Conservation (phyloP, 2,329 filamentous ascomycete genomes). For the Cladosporium sphaerospermum region DNA sequence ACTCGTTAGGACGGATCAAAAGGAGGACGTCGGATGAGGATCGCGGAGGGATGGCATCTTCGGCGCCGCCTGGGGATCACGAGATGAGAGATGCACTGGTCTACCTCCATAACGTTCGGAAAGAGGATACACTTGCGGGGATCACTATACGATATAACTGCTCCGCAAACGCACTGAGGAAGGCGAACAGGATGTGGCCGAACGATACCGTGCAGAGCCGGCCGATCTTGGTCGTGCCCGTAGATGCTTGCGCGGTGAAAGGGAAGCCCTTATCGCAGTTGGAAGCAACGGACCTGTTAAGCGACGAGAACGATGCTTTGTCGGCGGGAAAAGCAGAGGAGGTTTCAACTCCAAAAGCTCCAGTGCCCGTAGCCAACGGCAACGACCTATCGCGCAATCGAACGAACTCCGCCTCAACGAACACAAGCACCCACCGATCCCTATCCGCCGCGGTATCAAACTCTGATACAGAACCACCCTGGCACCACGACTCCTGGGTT, state of each 20-base stretch:
- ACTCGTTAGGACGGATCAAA: constrained; percentile 50
- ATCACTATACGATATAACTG: constrained; percentile 88
- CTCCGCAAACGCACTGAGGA: constrained; percentile 72
- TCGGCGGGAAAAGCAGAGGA: constrained; percentile 30
- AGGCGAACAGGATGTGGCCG: constrained; percentile 90
- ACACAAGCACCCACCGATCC: constrained; percentile 26
- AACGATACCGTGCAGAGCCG: constrained; percentile 84
- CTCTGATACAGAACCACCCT: constrained; percentile 58
- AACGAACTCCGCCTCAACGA: constrained; percentile 31
- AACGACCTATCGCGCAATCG: constrained; percentile 26
- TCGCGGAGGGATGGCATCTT: constrained; percentile 33
- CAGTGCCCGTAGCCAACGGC: constrained; percentile 17
- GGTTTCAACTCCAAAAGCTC: constrained; percentile 30
- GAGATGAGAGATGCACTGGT: constrained; percentile 71
- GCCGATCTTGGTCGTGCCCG: constrained; percentile 74
- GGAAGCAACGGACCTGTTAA: constrained; percentile 28
- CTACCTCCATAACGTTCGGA: constrained; percentile 80
- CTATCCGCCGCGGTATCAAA: constrained; percentile 32
- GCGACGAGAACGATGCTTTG: constrained; percentile 26
- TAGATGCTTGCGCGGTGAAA: constrained; percentile 81
- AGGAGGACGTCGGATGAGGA: constrained; percentile 62
- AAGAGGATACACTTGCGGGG: constrained; percentile 81
- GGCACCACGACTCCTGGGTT: constrained; percentile 88
- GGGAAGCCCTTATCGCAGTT: constrained; percentile 51
- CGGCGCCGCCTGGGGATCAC: constrained; percentile 48